Conservation (phyloP, 345 rosid genomes). For the Pugionium dolabratum region DNA sequence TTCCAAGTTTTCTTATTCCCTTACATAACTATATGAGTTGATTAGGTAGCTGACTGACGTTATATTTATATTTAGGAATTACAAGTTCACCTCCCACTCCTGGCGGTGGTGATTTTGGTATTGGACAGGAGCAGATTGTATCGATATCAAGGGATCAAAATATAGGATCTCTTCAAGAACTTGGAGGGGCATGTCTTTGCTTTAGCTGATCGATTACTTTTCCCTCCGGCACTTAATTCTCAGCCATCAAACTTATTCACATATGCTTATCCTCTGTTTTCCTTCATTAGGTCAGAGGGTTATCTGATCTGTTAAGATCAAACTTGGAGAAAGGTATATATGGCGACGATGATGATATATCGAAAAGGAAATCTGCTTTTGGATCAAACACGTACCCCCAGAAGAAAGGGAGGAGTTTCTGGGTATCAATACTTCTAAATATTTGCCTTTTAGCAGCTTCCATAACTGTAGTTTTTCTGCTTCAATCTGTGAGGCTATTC, state of each 20-base stretch:
- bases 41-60: slow-evolving; percentile 25
- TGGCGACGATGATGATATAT: slow-evolving; percentile 72
- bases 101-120: slow-evolving; percentile 55
- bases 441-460: slow-evolving; percentile 16
- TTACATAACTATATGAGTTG: slow-evolving; percentile 2
- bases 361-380: slow-evolving; percentile 61
- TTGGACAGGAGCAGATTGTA: slow-evolving; percentile 73
- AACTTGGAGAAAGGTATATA: slow-evolving; percentile 70
- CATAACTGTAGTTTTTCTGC: background rate
- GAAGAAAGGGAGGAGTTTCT: slow-evolving; percentile 88
- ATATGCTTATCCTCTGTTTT: slow-evolving; percentile 13
- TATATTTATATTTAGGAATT: slow-evolving; percentile 43
- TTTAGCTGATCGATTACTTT: slow-evolving; percentile 21
- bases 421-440: slow-evolving; percentile 49
- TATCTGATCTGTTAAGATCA: slow-evolving; percentile 64
- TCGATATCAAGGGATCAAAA: slow-evolving; percentile 76
- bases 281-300: slow-evolving; percentile 62
- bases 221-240: slow-evolving; percentile 17
- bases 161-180: slow-evolving; percentile 53
- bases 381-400: slow-evolving; percentile 93
- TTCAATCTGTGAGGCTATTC: slow-evolving; percentile 18
- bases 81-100: slow-evolving; percentile 41
- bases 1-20: slow-evolving; percentile 19
- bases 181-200: slow-evolving; percentile 75
- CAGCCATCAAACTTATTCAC: slow-evolving; percentile 19